Evolutionary conservation across 2,329 filamentous ascomycete species (phyloP), one percentile per base, ranked within the genome.

Genomic region (Cytospora mali): DNA sequence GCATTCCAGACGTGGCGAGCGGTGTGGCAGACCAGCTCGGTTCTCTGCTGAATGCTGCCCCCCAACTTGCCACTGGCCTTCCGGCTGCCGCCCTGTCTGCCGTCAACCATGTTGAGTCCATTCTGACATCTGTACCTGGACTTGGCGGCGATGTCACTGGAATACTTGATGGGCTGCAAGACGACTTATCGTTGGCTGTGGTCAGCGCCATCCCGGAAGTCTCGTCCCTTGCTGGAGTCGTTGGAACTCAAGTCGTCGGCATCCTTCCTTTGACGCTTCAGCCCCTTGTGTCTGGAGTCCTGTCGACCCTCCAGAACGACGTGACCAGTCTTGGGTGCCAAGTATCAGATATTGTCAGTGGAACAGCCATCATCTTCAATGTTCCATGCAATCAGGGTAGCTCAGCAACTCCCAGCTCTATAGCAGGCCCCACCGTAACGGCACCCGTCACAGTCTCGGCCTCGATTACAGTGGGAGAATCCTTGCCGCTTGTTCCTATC

Each of bases 31-130:
- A 64, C 13, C 58, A 64, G 35, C 28, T 66, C 27, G 64, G 62
- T 13, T 62, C 58, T 46, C 52, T 66, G 7, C 49, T 66, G 5
- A 54, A 64, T 39, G 62, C 62, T 31, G 64, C 55, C 28, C 64
- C 64, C 3, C 33, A 35, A n/a, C 58, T 66, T 18, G 64, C 62
- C 55, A 64, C 64, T 7, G 64, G 61, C 13, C 35, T 66, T 31
- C 64, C 64, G 16, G 64, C 62, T 50, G 64, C 48, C 39, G 64
- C 62, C 18, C 55, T 66, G 31, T 58, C 55, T 50, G 58, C 55
- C 11, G 59, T 64, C 28, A 55, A 53, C 52, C 58, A 64, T 27
- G 35, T 66, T 25, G 64, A 53, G 23, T 49, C 52, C 10, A 53
- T 66, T 16, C 51, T 66, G 50, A 51, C 28, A 29, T 25, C 58